Conservation (phyloP, 2,329 filamentous ascomycete species). For the Phialophora macrospora region DNA sequence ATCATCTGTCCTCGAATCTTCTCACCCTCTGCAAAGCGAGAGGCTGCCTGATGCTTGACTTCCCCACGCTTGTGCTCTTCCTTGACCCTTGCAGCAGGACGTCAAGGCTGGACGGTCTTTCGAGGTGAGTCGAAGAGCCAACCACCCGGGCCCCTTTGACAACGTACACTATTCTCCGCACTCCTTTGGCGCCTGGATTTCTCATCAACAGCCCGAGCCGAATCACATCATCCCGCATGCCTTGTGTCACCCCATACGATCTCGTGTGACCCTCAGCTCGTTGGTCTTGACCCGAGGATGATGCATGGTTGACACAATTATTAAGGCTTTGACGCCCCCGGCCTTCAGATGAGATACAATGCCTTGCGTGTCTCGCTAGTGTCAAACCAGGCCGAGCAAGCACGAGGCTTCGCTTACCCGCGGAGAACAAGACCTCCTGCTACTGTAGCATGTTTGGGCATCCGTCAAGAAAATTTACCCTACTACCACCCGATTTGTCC, state of each 20-base stretch:
- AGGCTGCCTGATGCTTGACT: constrained; percentile 15
- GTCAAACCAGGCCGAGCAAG: neutral
- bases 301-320: neutral
- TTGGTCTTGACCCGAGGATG: constrained; percentile 12
- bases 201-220: constrained; percentile 10
- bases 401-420: constrained; percentile 14
- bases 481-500: constrained; percentile 11
- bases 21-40: constrained; percentile 5
- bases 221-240: constrained; percentile 27
- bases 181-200: constrained; percentile 2
- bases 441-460: neutral
- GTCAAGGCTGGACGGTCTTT: constrained; percentile 6
- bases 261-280: constrained; percentile 16
- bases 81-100: constrained; percentile 17
- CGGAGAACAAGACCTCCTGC: constrained; percentile 1
- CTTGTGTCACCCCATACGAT: neutral
- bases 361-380: neutral
- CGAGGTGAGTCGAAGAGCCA: neutral
- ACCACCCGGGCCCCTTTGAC: constrained; percentile 10
- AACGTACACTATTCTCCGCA: constrained; percentile 15
- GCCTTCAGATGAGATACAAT: constrained; percentile 2
- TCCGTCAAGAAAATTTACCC: constrained; percentile 8
- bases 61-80: constrained; percentile 27
- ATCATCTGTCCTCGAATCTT: constrained; percentile 8
- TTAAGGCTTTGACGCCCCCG: neutral